Percentiles rank a stretch among this genome's conserved stretches.
Evolutionary conservation across 768 basidiomycete species (phyloP).

Genomic region (Hemileccinum impolitum): DNA sequence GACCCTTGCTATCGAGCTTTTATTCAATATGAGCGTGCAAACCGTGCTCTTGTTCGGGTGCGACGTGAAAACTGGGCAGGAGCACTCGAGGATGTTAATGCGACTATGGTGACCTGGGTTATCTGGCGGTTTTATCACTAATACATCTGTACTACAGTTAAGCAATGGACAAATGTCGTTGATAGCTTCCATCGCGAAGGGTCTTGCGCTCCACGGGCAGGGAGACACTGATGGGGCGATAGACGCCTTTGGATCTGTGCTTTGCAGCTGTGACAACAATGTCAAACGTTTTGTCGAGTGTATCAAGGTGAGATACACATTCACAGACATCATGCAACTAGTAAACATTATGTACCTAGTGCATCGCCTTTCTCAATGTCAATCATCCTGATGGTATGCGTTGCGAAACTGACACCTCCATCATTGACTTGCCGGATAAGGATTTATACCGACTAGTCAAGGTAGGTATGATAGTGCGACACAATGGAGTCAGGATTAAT

Average conservation of each 20-base stretch:
- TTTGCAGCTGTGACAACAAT: not conserved
- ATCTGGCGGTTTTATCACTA: not conserved
- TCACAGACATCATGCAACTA: not conserved
- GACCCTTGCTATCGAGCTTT: not conserved
- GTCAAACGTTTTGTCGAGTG: conserved; percentile 1
- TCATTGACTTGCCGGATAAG: not conserved
- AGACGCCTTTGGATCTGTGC: not conserved
- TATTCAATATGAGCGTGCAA: conserved; percentile 6
- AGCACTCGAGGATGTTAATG: conserved; percentile 8
- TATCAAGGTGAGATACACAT: conserved; percentile 4
- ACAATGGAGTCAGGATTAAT: not conserved
- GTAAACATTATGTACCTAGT: not conserved
- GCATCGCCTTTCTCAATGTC: conserved; percentile 3
- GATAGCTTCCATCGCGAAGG: conserved; percentile 6
- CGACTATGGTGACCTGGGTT: not conserved
- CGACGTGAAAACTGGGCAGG: not conserved
- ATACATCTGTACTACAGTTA: not conserved
- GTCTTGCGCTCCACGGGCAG: not conserved
- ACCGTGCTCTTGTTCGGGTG: conserved; percentile 16
- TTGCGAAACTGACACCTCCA: not conserved
- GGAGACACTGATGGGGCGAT: not conserved
- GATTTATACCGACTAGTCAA: not conserved
- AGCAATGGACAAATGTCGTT: not conserved
- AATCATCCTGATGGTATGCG: not conserved
- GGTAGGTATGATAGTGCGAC: not conserved